Percentiles rank a stretch among this genome's conserved stretches.
phyloP scores from a whole-genome alignment of 179 eudicot genomes.

The Beta lomatogona region DNA sequence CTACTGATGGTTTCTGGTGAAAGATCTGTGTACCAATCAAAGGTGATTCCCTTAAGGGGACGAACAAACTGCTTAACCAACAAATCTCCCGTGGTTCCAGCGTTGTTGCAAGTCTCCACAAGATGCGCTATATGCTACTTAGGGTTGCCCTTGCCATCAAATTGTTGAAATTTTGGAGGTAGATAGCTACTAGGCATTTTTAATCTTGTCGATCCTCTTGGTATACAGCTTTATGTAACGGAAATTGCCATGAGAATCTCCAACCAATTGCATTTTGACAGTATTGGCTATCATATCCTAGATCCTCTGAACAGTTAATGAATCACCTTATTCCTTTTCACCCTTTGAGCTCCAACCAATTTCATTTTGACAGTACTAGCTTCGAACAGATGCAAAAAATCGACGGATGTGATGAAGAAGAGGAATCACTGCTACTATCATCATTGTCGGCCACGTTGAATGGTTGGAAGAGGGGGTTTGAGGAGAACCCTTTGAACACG shows the following conservation, averaged over 20 bases:
- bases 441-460: not conserved
- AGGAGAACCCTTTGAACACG: not conserved
- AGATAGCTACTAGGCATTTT: not conserved
- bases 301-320: not conserved
- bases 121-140: not conserved
- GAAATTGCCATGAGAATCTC: no score
- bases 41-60: not conserved
- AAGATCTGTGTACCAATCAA: not conserved
- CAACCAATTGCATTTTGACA: not conserved
- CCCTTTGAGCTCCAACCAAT: not conserved
- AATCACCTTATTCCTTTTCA: not conserved
- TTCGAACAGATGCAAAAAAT: not conserved
- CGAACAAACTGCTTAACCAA: not conserved
- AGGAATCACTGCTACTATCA: not conserved
- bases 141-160: not conserved
- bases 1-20: not conserved
- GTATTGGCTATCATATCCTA: not conserved
- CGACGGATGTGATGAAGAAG: not conserved
- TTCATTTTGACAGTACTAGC: no score
- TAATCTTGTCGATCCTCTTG: not conserved
- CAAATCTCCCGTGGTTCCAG: not conserved
- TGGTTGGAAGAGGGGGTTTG: not conserved
- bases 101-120: not conserved
- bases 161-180: conserved; percentile 3
- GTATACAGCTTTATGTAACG: not conserved